Evolutionary conservation across 345 rosid genomes (phyloP).

Genomic region (Aurinia saxatilis): DNA sequence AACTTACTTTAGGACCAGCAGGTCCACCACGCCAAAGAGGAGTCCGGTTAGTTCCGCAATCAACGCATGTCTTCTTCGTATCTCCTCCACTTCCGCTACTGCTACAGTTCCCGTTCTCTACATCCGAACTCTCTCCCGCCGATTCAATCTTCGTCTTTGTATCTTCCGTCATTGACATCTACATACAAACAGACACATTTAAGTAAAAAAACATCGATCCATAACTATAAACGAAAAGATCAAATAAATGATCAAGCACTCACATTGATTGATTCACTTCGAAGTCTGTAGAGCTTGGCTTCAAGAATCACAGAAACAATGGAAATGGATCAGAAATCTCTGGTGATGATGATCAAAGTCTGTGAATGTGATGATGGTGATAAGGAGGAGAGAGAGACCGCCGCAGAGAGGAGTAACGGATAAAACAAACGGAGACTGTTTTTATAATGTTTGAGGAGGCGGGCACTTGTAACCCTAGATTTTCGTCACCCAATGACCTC

Average conservation of each 20-base stretch:
- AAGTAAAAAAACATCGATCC: not conserved
- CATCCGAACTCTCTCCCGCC: slow-evolving; percentile 24
- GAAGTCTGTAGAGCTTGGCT: not conserved
- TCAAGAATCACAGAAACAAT: not conserved
- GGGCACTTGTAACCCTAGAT: slow-evolving; percentile 28
- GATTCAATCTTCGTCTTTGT: slow-evolving; percentile 19
- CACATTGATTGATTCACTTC: slow-evolving; percentile 23
- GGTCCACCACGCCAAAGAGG: slow-evolving; percentile 99
- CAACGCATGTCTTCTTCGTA: slow-evolving; percentile 72
- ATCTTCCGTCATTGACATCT: slow-evolving; percentile 27
- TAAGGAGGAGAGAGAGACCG: slow-evolving; percentile 23
- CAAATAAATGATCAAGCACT: slow-evolving; percentile 2
- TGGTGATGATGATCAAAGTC: not conserved
- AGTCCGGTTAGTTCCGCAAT: slow-evolving; percentile 85
- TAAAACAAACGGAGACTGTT: slow-evolving; percentile 24
- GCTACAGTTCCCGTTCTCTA: slow-evolving; percentile 25
- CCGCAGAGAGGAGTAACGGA: slow-evolving; percentile 26
- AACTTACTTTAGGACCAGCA: slow-evolving; percentile 82
- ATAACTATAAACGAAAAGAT: not conserved
- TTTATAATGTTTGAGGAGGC: slow-evolving; percentile 25
- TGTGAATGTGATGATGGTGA: slow-evolving; percentile 13
- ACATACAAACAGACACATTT: not conserved
- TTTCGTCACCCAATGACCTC: not conserved
- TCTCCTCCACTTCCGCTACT: slow-evolving; percentile 28
- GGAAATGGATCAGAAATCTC: not conserved